Evolutionary conservation across 306 rosid genomes (phyloP).

Genomic region (Fagus sylvatica): DNA sequence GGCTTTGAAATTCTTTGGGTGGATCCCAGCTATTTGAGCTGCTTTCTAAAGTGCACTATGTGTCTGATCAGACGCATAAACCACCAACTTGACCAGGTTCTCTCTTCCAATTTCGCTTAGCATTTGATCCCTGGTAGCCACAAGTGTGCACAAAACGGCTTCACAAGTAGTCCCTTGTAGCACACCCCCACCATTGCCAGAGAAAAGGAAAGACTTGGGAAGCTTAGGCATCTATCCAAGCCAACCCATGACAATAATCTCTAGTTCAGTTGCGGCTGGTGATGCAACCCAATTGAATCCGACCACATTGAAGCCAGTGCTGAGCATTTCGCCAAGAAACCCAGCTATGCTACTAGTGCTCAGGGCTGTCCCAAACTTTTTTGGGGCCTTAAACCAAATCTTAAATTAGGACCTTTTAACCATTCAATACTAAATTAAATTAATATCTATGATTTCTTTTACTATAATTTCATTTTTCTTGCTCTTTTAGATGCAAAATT

Average conservation of each 20-base stretch:
- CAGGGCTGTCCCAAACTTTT: conserved; percentile 46
- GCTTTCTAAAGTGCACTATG: conserved; percentile 38
- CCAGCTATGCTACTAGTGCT: conserved; percentile 29
- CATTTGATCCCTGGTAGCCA: conserved; percentile 38
- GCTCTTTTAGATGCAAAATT: too few species aligned
- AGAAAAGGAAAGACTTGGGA: conserved; percentile 38
- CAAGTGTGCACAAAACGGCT: conserved; percentile 39
- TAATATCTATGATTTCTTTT: too few species aligned
- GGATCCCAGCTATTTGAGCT: conserved; percentile 32
- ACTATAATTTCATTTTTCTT: too few species aligned
- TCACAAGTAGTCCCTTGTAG: conserved; percentile 47
- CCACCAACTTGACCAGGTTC: conserved; percentile 21
- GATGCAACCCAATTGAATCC: conserved; percentile 50
- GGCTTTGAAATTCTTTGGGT: conserved; percentile 9
- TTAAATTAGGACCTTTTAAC: too few species aligned
- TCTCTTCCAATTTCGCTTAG: conserved; percentile 20
- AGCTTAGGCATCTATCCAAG: conserved; percentile 38
- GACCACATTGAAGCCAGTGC: conserved; percentile 34
- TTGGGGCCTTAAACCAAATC: too few species aligned
- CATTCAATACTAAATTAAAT: too few species aligned
- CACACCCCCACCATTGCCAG: conserved; percentile 42
- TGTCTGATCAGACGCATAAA: conserved; percentile 53
- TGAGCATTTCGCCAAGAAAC: conserved; percentile 41
- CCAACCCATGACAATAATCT: conserved; percentile 50
- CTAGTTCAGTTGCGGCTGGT: conserved; percentile 50